Evolutionary conservation across 2,329 filamentous ascomycete genomes (phyloP).

Genomic region (Zasmidium citrigriseum): DNA sequence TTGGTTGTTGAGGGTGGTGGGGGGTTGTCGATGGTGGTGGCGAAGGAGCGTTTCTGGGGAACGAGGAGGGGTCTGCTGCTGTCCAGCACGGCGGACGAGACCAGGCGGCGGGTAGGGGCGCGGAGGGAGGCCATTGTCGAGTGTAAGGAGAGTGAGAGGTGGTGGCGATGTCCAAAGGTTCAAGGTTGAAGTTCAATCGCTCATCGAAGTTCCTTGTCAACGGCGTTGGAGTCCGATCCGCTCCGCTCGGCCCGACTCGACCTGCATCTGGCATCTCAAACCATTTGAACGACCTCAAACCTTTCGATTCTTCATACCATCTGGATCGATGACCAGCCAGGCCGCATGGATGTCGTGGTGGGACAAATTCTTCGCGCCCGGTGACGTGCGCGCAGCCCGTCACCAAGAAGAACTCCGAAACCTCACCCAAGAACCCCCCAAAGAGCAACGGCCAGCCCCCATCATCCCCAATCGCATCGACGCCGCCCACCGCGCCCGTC

Average conservation of each 20-base stretch:
- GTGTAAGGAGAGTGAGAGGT: not conserved
- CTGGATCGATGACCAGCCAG: not conserved
- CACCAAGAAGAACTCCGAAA: not conserved
- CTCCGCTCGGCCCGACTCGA: not conserved
- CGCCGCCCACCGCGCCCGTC: constrained; percentile 29
- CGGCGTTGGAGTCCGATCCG: not conserved
- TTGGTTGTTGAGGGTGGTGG: constrained; percentile 35
- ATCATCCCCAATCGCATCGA: constrained; percentile 24
- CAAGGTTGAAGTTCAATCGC: too few relatives aligned
- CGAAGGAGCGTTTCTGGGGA: constrained; percentile 42
- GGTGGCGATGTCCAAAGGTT: too few relatives aligned
- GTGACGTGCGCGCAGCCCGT: constrained; percentile 28
- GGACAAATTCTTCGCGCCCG: constrained; percentile 35
- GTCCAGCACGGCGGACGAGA: constrained; percentile 12
- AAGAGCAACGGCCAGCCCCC: constrained; percentile 7
- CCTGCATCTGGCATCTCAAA: constrained; percentile 8
- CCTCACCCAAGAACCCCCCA: not conserved
- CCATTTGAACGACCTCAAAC: not conserved
- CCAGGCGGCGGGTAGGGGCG: constrained; percentile 17
- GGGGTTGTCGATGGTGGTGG: constrained; percentile 45
- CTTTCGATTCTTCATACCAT: not conserved
- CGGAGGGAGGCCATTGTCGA: constrained; percentile 20
- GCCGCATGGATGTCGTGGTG: constrained; percentile 34
- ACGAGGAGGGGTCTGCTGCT: constrained; percentile 22
- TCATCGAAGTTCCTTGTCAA: not conserved